These are phyloP conservation scores for Pichia sp. DNA, from an alignment of 1,139 yeast genomes.

Conservation along the genomic window DNA sequence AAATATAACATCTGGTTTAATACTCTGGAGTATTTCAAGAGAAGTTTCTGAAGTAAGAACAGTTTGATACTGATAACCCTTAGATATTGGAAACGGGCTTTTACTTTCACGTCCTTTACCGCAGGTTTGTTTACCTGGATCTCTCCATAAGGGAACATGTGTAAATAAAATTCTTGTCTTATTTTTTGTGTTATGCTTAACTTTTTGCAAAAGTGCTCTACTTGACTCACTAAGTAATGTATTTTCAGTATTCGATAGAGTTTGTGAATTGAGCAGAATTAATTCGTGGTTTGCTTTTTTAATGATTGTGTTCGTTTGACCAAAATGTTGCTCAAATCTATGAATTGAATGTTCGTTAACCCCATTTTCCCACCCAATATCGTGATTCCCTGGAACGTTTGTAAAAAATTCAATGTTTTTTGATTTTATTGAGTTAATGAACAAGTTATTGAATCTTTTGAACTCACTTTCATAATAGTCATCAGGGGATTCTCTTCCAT, in stretches of 20 bases:
- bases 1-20: conserved; percentile 39
- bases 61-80: conserved; percentile 51
- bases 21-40: conserved; percentile 28
- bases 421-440: conserved; percentile 23
- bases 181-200: conserved; percentile 14
- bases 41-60: conserved; percentile 34
- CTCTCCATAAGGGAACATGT: conserved; percentile 46
- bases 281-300: conserved; percentile 39
- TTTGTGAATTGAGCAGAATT: conserved; percentile 40
- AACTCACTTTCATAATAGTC: conserved; percentile 36
- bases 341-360: conserved; percentile 35
- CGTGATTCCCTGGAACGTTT: conserved; percentile 51
- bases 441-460: conserved; percentile 37
- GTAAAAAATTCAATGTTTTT: conserved; percentile 23
- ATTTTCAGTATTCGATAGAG: conserved; percentile 33
- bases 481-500: conserved; percentile 41
- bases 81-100: conserved; percentile 23
- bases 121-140: conserved; percentile 33
- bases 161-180: conserved; percentile 34
- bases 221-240: conserved; percentile 3
- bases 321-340: conserved; percentile 38
- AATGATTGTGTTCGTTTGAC: conserved; percentile 33
- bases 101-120: conserved; percentile 41
- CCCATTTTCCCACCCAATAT: conserved; percentile 48
- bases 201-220: conserved; percentile 30